phyloP scores from a whole-genome alignment of 306 rosid species.

The Albizia julibrissin region DNA sequence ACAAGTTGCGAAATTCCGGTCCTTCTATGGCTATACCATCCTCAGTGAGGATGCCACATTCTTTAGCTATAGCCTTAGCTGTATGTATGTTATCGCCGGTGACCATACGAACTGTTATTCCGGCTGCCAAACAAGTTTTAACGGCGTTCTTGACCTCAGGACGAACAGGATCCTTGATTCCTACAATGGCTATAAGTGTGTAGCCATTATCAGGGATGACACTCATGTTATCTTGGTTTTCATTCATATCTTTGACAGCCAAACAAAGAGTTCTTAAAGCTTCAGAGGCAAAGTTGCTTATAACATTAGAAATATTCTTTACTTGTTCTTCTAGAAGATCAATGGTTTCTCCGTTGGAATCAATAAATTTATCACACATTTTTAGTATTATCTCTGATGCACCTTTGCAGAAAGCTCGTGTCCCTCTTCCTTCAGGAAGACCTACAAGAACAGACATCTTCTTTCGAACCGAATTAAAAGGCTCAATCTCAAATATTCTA shows the following conservation, averaged over 20 bases:
- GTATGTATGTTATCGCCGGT: constrained; percentile 95
- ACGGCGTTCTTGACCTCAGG: constrained; percentile 88
- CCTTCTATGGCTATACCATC: constrained; percentile 86
- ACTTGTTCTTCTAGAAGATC: constrained; percentile 54
- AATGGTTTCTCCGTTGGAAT: constrained; percentile 58
- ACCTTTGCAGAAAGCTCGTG: constrained; percentile 88
- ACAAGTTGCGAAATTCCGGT: constrained; percentile 55
- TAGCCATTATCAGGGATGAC: constrained; percentile 67
- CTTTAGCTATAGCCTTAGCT: constrained; percentile 91
- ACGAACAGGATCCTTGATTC: constrained; percentile 97
- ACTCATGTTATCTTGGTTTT: neutral
- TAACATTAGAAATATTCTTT: constrained; percentile 48
- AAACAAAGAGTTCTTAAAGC: constrained; percentile 95
- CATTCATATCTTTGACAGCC: constrained; percentile 68
- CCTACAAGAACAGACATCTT: constrained; percentile 89
- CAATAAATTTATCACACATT: constrained; percentile 71
- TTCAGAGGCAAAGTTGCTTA: constrained; percentile 73
- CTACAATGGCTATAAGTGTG: constrained; percentile 76
- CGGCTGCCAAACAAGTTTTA: constrained; percentile 80
- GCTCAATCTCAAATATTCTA: constrained; percentile 73
- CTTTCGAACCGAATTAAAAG: constrained; percentile 88
- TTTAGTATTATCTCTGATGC: constrained; percentile 86
- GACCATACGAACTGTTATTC: constrained; percentile 93
- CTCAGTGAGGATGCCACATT: constrained; percentile 91
- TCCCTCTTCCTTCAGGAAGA: constrained; percentile 57